Base-by-base conservation (phyloP, 805 yeast genomes). In the Saturnispora saitoi region DNA sequence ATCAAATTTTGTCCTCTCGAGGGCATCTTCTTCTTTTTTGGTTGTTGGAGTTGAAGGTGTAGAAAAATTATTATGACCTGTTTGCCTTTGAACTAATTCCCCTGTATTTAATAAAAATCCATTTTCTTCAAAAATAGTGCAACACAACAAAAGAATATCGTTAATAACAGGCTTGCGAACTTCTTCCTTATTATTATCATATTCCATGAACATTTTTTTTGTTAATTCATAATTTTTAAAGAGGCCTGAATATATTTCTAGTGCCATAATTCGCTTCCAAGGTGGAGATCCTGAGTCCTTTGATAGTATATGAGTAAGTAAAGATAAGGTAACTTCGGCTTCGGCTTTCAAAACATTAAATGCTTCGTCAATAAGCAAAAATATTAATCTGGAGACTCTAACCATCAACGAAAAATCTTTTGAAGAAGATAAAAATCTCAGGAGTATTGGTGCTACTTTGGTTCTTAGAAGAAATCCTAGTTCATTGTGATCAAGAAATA, bases 251-350 rank as follows among this genome's bases (percentile, higher is more conserved):
- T 78, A 85, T 10, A 87, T 74, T 62, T 91, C 99, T 42, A 88
- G 64, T 0, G 89, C 77, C 12, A 89, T 62, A 2, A 80, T 73
- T 51, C 80, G 78, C 54, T 85, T 86, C 97, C 97, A 91, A 6
- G 58, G 49, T 2, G 82, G 80, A 2, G 75, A 57, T 0, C 73
- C 72, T 0, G 81, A 72, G 5, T 78, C 80, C 31, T 71, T 69
- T 1, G 82, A 71, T n/a, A 86, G 59, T n/a, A 77, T 73, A 59
- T 86, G 95, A 15, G 85, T 86, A 31, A 89, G 64, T 24, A 85
- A 69, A 0, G 95, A 81, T 14, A 91, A 65, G 2, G 90, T 78
- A 6, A 88, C 89, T 58, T 89, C 96, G 24, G 86, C 73, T 63
- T 91, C 97, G 30, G 84, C 75, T 45, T 78, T 83, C 32, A 91